Conservation (phyloP, 192 early-diverging fungal species). For the Backusella circina region DNA sequence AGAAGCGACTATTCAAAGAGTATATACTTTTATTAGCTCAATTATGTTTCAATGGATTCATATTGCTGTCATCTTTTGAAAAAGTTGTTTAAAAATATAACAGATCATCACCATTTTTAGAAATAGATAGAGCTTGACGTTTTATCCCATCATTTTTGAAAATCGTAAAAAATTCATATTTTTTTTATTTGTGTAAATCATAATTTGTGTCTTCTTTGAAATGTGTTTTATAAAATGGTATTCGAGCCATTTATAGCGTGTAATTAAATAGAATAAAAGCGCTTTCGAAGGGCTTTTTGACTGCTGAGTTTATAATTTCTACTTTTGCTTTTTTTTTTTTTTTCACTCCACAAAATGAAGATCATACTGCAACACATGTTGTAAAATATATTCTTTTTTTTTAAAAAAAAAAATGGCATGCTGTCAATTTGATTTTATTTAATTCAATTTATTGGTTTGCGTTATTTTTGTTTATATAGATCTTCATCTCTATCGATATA, state of each 20-base stretch:
- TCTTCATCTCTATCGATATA: not conserved
- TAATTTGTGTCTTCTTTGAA: no score
- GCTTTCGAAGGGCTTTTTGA: no score
- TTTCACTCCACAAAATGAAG: not conserved
- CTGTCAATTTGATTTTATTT: not conserved
- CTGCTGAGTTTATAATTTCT: no score
- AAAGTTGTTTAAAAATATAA: no score
- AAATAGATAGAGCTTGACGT: no score
- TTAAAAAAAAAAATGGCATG: not conserved
- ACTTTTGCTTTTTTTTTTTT: not conserved
- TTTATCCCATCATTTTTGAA: not conserved
- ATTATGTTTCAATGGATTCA: not conserved
- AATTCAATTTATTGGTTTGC: not conserved
- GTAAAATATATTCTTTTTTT: not conserved
- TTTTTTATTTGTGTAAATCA: not conserved
- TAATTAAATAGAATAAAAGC: no score
- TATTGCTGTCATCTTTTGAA: not conserved
- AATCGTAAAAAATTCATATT: not conserved
- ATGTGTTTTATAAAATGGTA: no score
- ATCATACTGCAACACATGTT: not conserved
- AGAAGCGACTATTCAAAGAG: not conserved
- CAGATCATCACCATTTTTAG: no score
- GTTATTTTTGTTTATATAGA: not conserved
- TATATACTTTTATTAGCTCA: not conserved
- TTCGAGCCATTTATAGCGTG: no score